Evolutionary conservation across 345 rosid genomes (phyloP).

Genomic region (Eutrema heterophyllum): DNA sequence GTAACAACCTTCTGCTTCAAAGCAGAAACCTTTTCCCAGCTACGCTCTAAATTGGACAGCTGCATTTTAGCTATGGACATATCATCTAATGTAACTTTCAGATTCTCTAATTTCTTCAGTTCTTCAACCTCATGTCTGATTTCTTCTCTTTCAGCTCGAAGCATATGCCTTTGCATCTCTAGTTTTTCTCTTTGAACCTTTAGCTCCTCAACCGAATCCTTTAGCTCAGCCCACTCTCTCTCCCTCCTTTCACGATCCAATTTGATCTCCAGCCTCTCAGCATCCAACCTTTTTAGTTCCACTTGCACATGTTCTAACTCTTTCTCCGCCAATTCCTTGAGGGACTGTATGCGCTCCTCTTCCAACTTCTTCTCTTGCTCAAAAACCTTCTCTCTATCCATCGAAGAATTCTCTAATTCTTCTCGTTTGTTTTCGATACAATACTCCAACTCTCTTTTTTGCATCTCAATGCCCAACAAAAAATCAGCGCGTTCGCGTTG

Average conservation of each 20-base stretch:
- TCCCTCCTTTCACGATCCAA: conserved; percentile 78
- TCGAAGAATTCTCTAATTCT: conserved; percentile 65
- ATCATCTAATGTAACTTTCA: conserved; percentile 63
- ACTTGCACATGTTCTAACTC: conserved; percentile 66
- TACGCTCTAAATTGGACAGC: conserved; percentile 52
- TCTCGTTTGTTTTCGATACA: conserved; percentile 71
- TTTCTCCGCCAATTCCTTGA: conserved; percentile 58
- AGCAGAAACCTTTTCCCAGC: conserved; percentile 52
- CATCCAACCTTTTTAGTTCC: conserved; percentile 77
- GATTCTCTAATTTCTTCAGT: conserved; percentile 69
- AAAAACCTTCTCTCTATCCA: conserved; percentile 73
- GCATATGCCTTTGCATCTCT: conserved; percentile 71
- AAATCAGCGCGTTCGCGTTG: conserved; percentile 81
- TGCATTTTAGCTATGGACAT: conserved; percentile 70
- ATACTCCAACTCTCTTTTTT: conserved; percentile 72
- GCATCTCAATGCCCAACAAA: conserved; percentile 75
- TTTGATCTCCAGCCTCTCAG: conserved; percentile 70
- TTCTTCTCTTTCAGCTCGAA: conserved; percentile 72
- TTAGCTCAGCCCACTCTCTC: conserved; percentile 74
- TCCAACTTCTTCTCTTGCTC: conserved; percentile 74
- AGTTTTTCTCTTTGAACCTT: conserved; percentile 69
- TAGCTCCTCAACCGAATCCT: conserved; percentile 72
- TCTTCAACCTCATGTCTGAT: conserved; percentile 60
- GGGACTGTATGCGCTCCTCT: conserved; percentile 51
- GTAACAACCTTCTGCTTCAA: conserved; percentile 37